Conservation (phyloP, 2,329 filamentous ascomycete species). For the Davidsoniella eucalypti region DNA sequence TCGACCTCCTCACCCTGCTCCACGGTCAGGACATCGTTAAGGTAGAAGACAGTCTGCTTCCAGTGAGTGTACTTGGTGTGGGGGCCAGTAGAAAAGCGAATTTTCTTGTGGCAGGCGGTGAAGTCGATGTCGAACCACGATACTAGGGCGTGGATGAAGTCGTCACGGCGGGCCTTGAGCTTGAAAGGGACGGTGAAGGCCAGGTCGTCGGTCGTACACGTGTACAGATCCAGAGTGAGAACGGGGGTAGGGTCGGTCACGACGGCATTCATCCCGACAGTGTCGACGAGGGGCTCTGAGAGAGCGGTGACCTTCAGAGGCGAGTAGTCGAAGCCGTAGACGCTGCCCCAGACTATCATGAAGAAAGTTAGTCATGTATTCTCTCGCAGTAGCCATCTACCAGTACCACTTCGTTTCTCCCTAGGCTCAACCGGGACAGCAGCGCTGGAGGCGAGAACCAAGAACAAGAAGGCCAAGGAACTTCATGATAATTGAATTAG, state of each 20-base stretch:
- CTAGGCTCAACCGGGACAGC: too few species aligned
- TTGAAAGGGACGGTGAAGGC: constrained; percentile 67
- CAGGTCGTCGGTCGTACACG: constrained; percentile 65
- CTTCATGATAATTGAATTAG: too few species aligned
- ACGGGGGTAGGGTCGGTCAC: constrained; percentile 80
- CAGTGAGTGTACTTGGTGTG: constrained; percentile 99
- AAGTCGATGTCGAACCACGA: constrained; percentile 99
- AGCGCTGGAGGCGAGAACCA: too few species aligned
- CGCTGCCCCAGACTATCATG: constrained; percentile 84
- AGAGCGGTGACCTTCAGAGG: constrained; percentile 88
- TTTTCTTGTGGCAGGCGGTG: constrained; percentile 92
- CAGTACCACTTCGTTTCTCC: too few species aligned
- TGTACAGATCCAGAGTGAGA: constrained; percentile 86
- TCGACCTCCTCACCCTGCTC: constrained; percentile 68
- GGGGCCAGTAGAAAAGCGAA: constrained; percentile 89
- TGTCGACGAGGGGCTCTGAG: constrained; percentile 91
- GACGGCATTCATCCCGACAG: constrained; percentile 90
- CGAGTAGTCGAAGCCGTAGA: constrained; percentile 94
- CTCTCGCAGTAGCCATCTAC: background rate
- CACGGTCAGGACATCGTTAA: constrained; percentile 82
- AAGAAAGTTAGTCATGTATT: constrained; percentile 1
- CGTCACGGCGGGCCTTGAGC: constrained; percentile 63
- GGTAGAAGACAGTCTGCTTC: constrained; percentile 99
- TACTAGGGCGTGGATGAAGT: constrained; percentile 92
- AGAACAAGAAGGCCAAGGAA: too few species aligned